Base-by-base conservation (phyloP, 306 rosid species). In the Crataegus laevigata region DNA sequence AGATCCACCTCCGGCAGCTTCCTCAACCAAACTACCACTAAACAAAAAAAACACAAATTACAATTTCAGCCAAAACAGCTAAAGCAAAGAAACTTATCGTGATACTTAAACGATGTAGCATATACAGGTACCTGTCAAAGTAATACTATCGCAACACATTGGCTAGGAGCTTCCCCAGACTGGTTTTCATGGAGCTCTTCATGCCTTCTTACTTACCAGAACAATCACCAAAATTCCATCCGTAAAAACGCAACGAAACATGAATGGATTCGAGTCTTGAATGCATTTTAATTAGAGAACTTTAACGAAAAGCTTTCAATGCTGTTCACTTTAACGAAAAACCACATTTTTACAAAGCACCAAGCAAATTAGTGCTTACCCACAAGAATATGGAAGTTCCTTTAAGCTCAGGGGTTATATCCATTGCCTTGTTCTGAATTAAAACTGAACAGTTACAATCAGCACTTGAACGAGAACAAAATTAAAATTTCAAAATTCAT, bases 381-480 rank as follows among this genome's bases (percentile, higher is more conserved):
- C 77, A 92, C 76, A 38, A 94, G 94, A 78, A 94, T 69, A 92
- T 85, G 77, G 99, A 90, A 59, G 99, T 81, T 83, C 99, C 99
- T 82, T 88, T 92, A 68, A 94, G 81, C 72, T 78, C 89, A 36
- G 96, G 87, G 69, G 84, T 77, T 63, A 89, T 71, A 60, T 90
- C 96, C 79, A 81, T 81, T 38, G 96, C 99, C 83, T 87, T 89
- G 82, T 75, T 94, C 96, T 92, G 96, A 73, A 82, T 80, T 68
- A 85, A 88, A 83, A 83, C 82, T 81, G 78, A 85, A 82, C 77
- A 76, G 85, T 88, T 86, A 82, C 82, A 89, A 90, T 82, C 80
- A 83, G 84, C 68, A 80, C 74, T 77, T 78, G 78, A 81, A 68
- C 77, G 4, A 75, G 61, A 66, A 29, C 60, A 65, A 72, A 29